A percentile compares a stretch with the other conserved stretches of the same genome.
phyloP scores from a whole-genome alignment of 1,139 yeast genomes.

The Yamadazyma sp. region DNA sequence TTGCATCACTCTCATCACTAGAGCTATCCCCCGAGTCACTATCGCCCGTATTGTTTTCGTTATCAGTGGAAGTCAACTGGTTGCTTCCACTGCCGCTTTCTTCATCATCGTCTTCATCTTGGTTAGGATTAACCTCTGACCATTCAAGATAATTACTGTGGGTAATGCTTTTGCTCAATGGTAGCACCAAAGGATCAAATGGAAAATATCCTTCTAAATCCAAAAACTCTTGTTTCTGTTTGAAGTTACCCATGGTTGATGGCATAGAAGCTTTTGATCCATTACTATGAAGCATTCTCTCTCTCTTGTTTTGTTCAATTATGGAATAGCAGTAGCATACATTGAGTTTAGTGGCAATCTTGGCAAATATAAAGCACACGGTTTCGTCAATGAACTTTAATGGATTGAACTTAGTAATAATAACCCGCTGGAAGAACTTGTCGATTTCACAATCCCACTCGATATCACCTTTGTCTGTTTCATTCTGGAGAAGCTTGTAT shows the following conservation, averaged over 20 bases:
- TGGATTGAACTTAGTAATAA: conserved; percentile 89
- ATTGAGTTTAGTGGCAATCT: conserved; percentile 84
- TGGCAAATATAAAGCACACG: conserved; percentile 91
- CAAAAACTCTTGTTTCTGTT: conserved; percentile 71
- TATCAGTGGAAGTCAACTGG: conserved; percentile 23
- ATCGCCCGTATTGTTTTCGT: conserved; percentile 13
- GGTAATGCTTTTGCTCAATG: conserved; percentile 51
- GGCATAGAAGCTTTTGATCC: conserved; percentile 19
- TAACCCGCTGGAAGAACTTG: conserved; percentile 80
- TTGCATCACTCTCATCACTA: conserved; percentile 5
- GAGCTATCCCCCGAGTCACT: conserved; percentile 2
- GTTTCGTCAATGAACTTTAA: conserved; percentile 91
- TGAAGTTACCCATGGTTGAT: conserved; percentile 41
- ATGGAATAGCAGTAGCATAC: conserved; percentile 92
- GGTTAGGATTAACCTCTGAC: conserved; percentile 51
- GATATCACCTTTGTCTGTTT: conserved; percentile 23
- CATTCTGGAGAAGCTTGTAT: conserved; percentile 53
- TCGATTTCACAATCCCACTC: conserved; percentile 86
- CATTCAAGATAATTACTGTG: conserved; percentile 74
- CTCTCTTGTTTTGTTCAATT: conserved; percentile 85
- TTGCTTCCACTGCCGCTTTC: conserved; percentile 37
- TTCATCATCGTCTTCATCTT: conserved; percentile 65
- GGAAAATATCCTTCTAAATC: conserved; percentile 94
- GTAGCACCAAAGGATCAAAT: conserved; percentile 85
- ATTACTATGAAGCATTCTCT: conserved; percentile 38